A percentile compares a stretch with the other conserved stretches of the same genome.
These are phyloP conservation scores for Verticillium nonalfalfae DNA, from an alignment of 2,329 filamentous ascomycete species.

Conservation along the genomic window DNA sequence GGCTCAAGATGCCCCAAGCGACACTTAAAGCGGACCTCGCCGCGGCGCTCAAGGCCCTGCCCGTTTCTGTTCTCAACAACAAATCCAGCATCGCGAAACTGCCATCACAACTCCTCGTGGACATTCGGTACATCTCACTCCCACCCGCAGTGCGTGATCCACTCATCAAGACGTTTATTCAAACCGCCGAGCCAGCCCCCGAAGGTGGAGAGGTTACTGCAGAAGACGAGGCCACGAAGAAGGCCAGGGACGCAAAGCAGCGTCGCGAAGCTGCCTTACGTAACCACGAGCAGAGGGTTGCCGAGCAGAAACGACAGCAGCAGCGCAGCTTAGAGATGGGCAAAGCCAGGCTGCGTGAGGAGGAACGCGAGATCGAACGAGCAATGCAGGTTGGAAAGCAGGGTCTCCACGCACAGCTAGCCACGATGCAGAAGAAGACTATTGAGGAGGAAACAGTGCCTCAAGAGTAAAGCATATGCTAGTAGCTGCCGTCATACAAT, in stretches of 20 bases:
- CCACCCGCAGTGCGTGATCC: conserved; percentile 54
- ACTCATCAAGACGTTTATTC: conserved; percentile 60
- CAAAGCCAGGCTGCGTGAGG: conserved; percentile 56
- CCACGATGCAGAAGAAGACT: conserved; percentile 5
- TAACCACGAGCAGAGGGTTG: conserved; percentile 50
- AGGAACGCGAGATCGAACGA: conserved; percentile 60
- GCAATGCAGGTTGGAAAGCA: conserved; percentile 65
- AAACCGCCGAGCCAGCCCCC: conserved; percentile 54
- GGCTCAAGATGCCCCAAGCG: conserved; percentile 59
- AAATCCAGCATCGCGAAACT: conserved; percentile 49
- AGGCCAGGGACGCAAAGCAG: conserved; percentile 42
- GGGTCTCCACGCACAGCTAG: conserved; percentile 57
- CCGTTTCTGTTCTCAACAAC: conserved; percentile 52
- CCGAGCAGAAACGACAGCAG: conserved; percentile 56
- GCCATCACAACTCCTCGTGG: conserved; percentile 55
- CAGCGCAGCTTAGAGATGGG: conserved; percentile 53
- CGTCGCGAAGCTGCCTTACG: conserved; percentile 58
- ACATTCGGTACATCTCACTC: conserved; percentile 65
- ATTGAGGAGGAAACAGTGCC: not conserved
- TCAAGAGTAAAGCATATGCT: not conserved
- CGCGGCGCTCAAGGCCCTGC: conserved; percentile 55
- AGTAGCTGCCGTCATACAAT: not conserved
- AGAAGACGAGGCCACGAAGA: conserved; percentile 45
- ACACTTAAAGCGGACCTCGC: conserved; percentile 65
- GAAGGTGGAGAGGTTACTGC: conserved; percentile 23